These are phyloP conservation scores for Gossypium mustelinum DNA, from an alignment of 345 rosid species.

Conservation along the genomic window DNA sequence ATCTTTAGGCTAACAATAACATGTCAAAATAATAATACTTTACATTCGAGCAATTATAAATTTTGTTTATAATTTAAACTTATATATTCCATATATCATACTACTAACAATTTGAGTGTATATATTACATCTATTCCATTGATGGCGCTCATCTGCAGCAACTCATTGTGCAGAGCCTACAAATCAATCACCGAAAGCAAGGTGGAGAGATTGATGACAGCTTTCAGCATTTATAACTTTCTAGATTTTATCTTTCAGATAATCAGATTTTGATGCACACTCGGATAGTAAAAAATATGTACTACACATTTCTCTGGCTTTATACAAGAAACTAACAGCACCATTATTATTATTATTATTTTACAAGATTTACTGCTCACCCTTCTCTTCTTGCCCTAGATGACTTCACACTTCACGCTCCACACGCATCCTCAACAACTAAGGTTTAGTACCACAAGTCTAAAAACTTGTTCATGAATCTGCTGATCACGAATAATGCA, in stretches of 20 bases:
- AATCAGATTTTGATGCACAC: not conserved
- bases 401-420: not conserved
- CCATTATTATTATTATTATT: not conserved
- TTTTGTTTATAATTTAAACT: too few species aligned
- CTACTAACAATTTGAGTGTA: too few species aligned
- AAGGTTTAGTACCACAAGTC: not conserved
- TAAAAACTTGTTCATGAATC: slow-evolving; percentile 6
- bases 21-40: too few species aligned
- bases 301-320: slow-evolving; percentile 2
- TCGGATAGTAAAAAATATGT: not conserved
- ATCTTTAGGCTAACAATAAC: too few species aligned
- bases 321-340: slow-evolving; percentile 8
- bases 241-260: not conserved
- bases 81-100: too few species aligned
- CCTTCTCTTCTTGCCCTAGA: not conserved
- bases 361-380: not conserved
- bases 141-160: not conserved
- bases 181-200: not conserved
- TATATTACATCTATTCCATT: too few species aligned
- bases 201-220: not conserved
- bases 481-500: not conserved
- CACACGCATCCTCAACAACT: not conserved
- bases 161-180: not conserved
- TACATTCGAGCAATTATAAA: too few species aligned
- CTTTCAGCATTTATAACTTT: not conserved